Evolutionary conservation across 164 flowering plant species (phyloP).

Genomic region (Stephania japonica): DNA sequence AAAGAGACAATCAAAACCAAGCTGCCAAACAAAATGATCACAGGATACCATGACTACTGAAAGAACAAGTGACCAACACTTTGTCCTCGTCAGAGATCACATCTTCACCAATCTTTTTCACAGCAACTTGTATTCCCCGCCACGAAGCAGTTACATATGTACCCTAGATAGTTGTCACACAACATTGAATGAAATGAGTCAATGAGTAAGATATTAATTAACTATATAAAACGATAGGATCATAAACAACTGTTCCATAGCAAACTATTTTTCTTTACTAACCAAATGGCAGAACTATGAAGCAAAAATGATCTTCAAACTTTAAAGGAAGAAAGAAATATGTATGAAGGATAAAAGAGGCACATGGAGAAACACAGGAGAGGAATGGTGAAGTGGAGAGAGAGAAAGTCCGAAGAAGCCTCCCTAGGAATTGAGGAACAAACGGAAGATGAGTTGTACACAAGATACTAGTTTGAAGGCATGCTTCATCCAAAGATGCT

Average conservation of each 20-base stretch:
- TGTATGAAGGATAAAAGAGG: neutral
- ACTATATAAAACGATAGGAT: neutral
- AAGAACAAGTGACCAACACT: slow-evolving; percentile 59
- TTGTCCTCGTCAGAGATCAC: slow-evolving; percentile 67
- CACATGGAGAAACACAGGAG: neutral
- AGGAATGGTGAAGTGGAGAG: too few species aligned
- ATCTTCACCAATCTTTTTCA: slow-evolving; percentile 71
- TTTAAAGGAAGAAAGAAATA: neutral
- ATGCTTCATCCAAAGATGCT: too few species aligned
- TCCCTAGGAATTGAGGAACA: too few species aligned
- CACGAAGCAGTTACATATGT: slow-evolving; percentile 71
- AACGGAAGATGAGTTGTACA: too few species aligned
- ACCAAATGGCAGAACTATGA: neutral
- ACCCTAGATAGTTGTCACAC: slow-evolving; percentile 44
- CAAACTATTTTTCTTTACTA: too few species aligned
- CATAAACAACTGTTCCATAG: neutral
- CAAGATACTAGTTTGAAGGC: too few species aligned
- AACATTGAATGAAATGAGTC: neutral
- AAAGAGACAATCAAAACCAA: neutral
- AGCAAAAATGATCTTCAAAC: neutral
- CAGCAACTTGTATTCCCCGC: slow-evolving; percentile 97
- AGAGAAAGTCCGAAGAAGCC: too few species aligned
- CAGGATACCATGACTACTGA: neutral
- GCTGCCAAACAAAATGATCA: neutral
- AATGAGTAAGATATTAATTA: neutral